Conservation (phyloP, 2,329 filamentous ascomycete species). For the Diaporthe ilicicola region DNA sequence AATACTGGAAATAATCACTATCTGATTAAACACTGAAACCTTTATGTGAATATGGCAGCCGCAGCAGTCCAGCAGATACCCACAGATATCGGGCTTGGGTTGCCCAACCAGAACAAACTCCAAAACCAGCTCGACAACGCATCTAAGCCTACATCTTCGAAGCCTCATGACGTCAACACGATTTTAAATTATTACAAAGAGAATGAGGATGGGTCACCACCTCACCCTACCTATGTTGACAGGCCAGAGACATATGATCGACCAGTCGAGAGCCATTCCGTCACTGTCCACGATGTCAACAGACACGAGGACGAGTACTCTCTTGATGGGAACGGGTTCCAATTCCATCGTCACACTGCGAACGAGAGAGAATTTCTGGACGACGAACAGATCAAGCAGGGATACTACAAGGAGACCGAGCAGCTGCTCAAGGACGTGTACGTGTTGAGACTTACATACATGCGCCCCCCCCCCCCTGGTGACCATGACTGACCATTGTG, state of each 20-base stretch:
- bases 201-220: conserved; percentile 1
- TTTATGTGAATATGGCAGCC: background rate
- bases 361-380: conserved; percentile 65
- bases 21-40: background rate
- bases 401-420: conserved; percentile 3
- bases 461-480: background rate
- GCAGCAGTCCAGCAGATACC: background rate
- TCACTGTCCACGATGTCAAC: conserved; percentile 62
- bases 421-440: conserved; percentile 17
- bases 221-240: conserved; percentile 1
- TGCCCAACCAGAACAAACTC: background rate
- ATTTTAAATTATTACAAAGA: conserved; percentile 8
- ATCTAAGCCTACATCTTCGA: conserved; percentile 1
- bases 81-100: conserved; percentile 1
- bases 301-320: conserved; percentile 73
- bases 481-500: background rate
- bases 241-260: conserved; percentile 3
- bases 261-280: conserved; percentile 35
- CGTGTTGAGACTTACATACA: background rate
- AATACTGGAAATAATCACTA: background rate
- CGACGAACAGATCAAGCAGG: conserved; percentile 37
- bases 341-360: conserved; percentile 60
- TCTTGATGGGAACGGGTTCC: conserved; percentile 62
- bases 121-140: background rate
- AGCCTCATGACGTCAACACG: conserved; percentile 14